These are phyloP conservation scores for Citropsis articulata DNA, from an alignment of 345 rosid genomes.

Conservation along the genomic window DNA sequence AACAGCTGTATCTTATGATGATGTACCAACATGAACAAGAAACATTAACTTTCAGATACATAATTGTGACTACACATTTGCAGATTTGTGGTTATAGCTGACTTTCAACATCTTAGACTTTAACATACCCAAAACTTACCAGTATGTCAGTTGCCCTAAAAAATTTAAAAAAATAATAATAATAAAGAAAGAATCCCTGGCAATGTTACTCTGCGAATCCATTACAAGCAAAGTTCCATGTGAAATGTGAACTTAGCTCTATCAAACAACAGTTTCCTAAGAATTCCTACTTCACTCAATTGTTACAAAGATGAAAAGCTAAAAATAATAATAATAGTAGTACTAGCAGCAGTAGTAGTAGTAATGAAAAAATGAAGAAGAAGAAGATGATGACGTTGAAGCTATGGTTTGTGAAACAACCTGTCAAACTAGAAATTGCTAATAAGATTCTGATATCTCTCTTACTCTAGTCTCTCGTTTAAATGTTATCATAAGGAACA, in stretches of 20 bases:
- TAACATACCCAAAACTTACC: neutral
- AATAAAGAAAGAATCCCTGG: no score
- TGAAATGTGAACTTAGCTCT: neutral
- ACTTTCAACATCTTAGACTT: neutral
- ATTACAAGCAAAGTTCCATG: neutral
- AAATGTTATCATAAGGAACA: neutral
- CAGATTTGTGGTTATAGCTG: neutral
- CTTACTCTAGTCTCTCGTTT: neutral
- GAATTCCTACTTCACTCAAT: neutral
- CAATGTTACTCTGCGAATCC: neutral
- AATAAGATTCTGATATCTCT: neutral
- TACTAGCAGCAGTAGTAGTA: neutral
- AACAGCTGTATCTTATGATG: neutral
- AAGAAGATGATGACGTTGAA: no score
- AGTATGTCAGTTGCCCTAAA: no score
- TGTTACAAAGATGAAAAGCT: neutral
- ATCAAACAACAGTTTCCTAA: neutral
- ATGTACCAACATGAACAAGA: neutral
- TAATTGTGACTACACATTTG: neutral
- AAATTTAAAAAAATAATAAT: no score
- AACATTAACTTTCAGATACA: neutral
- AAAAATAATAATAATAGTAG: neutral
- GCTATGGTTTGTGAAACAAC: neutral
- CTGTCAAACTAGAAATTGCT: neutral
- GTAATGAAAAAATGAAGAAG: neutral